These are phyloP conservation scores for Alternaria atra DNA, from an alignment of 2,329 filamentous ascomycete genomes.

Conservation along the genomic window DNA sequence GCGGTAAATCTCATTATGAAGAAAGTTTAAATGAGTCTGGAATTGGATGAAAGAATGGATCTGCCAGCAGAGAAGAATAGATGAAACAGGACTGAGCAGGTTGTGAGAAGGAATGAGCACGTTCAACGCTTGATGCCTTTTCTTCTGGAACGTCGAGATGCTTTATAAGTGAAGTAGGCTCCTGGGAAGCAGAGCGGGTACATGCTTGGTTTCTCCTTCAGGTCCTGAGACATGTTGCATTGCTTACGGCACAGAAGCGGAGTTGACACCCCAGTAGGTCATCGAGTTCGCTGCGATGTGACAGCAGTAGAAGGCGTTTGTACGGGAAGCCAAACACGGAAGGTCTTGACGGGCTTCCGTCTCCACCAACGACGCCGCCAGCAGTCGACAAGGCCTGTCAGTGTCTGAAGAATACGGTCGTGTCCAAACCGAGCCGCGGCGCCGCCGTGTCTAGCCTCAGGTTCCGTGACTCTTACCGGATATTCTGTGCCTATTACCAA, in stretches of 20 bases:
- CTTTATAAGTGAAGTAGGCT: conserved; percentile 37
- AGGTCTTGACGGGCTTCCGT: conserved; percentile 18
- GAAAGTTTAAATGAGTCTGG: conserved; percentile 19
- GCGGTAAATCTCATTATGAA: conserved; percentile 45
- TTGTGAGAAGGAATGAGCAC: conserved; percentile 47
- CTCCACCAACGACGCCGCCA: conserved; percentile 26
- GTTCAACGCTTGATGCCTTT: conserved; percentile 39
- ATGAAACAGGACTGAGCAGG: conserved; percentile 39
- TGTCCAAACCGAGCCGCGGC: conserved; percentile 7
- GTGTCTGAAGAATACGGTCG: conserved; percentile 7
- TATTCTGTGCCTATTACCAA: background rate
- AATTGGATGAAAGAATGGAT: conserved; percentile 31
- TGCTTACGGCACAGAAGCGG: conserved; percentile 21
- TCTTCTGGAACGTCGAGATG: conserved; percentile 28
- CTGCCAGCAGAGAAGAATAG: conserved; percentile 44
- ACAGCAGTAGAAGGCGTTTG: conserved; percentile 5
- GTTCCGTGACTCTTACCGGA: background rate
- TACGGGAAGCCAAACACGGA: conserved; percentile 22
- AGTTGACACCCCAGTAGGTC: conserved; percentile 17
- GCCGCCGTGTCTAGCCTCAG: background rate
- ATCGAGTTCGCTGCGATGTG: conserved; percentile 4
- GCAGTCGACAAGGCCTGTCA: conserved; percentile 18
- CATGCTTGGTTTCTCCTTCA: conserved; percentile 13
- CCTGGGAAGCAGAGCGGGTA: conserved; percentile 10
- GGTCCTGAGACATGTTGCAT: conserved; percentile 34